Evolutionary conservation across 2,329 filamentous ascomycete genomes (phyloP).

Genomic region (Epichloe sibirici): DNA sequence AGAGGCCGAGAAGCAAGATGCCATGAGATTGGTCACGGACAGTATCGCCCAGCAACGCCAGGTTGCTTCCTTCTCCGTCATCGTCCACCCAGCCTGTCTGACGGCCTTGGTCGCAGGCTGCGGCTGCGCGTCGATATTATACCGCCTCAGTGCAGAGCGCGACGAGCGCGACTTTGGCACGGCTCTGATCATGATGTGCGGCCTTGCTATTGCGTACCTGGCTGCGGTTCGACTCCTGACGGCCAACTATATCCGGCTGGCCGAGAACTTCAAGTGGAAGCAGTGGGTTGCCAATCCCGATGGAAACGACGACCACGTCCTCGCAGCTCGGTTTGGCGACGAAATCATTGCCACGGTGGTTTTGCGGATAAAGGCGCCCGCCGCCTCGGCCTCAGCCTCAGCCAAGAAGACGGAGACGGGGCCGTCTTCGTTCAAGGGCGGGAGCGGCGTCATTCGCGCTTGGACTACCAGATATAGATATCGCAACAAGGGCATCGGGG

Average conservation of each 20-base stretch:
- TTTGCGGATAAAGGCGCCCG: conserved; percentile 39
- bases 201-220: conserved; percentile 50
- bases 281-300: conserved; percentile 34
- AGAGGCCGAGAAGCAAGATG: conserved; percentile 49
- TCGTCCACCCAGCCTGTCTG: conserved; percentile 47
- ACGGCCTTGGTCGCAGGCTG: conserved; percentile 29
- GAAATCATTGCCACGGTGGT: conserved; percentile 61
- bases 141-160: conserved; percentile 22
- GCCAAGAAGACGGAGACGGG: conserved; percentile 1
- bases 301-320: conserved; percentile 37
- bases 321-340: conserved; percentile 53
- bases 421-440: conserved; percentile 26
- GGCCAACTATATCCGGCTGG: conserved; percentile 47
- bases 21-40: conserved; percentile 64
- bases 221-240: conserved; percentile 48
- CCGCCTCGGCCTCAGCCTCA: background rate
- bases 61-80: conserved; percentile 47
- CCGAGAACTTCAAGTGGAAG: conserved; percentile 51
- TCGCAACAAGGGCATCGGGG: conserved; percentile 57
- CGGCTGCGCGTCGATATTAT: conserved; percentile 29
- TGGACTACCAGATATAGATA: conserved; percentile 69
- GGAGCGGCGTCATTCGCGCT: conserved; percentile 56
- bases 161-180: conserved; percentile 45
- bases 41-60: conserved; percentile 75
- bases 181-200: conserved; percentile 41